A percentile compares a stretch with the other conserved stretches of the same genome.
These are phyloP conservation scores for Epichloe coenophiala DNA, from an alignment of 2,329 filamentous ascomycete genomes.

Conservation along the genomic window DNA sequence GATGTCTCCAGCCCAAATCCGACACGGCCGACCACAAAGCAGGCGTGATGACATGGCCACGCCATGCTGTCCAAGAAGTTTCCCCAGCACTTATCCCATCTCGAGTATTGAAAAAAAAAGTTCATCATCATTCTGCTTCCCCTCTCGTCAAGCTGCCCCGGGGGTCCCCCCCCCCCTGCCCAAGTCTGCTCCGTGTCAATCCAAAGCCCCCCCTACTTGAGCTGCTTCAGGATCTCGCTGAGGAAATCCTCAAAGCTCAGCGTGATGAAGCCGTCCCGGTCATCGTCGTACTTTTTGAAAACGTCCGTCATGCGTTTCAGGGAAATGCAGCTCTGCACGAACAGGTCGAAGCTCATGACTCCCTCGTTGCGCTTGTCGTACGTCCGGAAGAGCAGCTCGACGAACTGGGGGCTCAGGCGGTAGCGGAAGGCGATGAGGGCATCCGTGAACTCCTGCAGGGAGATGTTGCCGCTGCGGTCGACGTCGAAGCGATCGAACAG, in stretches of 20 bases:
- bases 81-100: too few species aligned
- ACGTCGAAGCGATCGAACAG: constrained; percentile 93
- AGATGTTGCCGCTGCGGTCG: constrained; percentile 78
- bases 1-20: too few species aligned
- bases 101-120: too few species aligned
- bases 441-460: constrained; percentile 73
- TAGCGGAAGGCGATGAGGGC: constrained; percentile 91
- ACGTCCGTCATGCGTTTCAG: constrained; percentile 98
- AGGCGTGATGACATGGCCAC: too few species aligned
- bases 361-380: constrained; percentile 68
- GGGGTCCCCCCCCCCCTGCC: too few species aligned
- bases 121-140: not conserved
- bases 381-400: constrained; percentile 71
- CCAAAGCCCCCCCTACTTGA: constrained; percentile 27
- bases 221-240: constrained; percentile 51
- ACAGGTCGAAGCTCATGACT: constrained; percentile 82
- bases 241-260: constrained; percentile 73
- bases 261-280: constrained; percentile 85
- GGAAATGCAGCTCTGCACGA: constrained; percentile 93
- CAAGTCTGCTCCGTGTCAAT: not conserved
- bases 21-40: too few species aligned
- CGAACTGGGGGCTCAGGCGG: constrained; percentile 70
- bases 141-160: not conserved
- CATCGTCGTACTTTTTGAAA: constrained; percentile 97
- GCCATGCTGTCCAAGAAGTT: too few species aligned